phyloP scores from a whole-genome alignment of 2,329 filamentous ascomycete genomes.

The Metarhizium anisopliae region DNA sequence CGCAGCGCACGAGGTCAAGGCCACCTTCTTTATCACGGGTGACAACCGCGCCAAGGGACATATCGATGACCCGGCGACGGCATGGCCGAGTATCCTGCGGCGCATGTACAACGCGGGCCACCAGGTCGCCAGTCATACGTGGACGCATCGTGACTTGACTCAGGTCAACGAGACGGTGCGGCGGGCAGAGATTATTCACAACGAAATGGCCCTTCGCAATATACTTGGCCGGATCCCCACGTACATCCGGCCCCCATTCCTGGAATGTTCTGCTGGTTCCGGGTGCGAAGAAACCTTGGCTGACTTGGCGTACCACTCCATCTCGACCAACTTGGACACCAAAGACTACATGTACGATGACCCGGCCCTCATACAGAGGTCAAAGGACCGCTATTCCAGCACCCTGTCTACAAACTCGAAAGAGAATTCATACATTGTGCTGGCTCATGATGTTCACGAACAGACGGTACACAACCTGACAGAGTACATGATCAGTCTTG shows the following conservation, averaged over 20 bases:
- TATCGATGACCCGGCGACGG: constrained; percentile 27
- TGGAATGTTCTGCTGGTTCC: constrained; percentile 30
- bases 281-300: constrained; percentile 28
- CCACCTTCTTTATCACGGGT: constrained; percentile 34
- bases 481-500: constrained; percentile 32
- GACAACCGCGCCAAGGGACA: constrained; percentile 30
- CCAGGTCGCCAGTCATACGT: constrained; percentile 38
- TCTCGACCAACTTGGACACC: constrained; percentile 50
- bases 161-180: constrained; percentile 23
- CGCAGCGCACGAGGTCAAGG: constrained; percentile 20
- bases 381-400: constrained; percentile 28
- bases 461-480: constrained; percentile 34
- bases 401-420: constrained; percentile 23
- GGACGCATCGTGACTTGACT: constrained; percentile 36
- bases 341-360: constrained; percentile 48
- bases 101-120: constrained; percentile 34
- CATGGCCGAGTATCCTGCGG: constrained; percentile 27
- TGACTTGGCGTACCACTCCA: constrained; percentile 43
- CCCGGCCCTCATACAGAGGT: constrained; percentile 37
- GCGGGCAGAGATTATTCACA: constrained; percentile 30
- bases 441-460: constrained; percentile 43
- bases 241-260: constrained; percentile 36
- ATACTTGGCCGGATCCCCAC: constrained; percentile 31
- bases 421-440: constrained; percentile 35
- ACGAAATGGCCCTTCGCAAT: constrained; percentile 35